These are phyloP conservation scores for Neonectria neomacrospora DNA, from an alignment of 2,329 filamentous ascomycete species.

Conservation along the genomic window DNA sequence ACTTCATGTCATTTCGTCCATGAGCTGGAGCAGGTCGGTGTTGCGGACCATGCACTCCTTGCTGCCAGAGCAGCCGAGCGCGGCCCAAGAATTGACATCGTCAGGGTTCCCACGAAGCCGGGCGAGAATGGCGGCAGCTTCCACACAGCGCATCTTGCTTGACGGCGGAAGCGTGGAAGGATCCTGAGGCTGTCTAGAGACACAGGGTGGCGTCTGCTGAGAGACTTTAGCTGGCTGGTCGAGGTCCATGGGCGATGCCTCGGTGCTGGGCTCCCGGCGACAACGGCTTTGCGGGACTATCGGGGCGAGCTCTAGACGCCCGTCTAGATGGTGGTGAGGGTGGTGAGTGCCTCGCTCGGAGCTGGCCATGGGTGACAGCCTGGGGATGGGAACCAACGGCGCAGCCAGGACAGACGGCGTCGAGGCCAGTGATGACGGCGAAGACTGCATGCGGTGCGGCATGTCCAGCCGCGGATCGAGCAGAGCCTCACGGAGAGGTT, in stretches of 20 bases:
- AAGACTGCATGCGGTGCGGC: slow-evolving; percentile 9
- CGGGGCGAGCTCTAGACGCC: neutral
- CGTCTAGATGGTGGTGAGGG: slow-evolving; percentile 7
- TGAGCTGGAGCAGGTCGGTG: slow-evolving; percentile 48
- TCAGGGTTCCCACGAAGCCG: slow-evolving; percentile 52
- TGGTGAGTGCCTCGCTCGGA: slow-evolving; percentile 8
- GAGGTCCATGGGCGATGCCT: slow-evolving; percentile 5
- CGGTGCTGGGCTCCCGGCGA: neutral
- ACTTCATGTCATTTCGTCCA: slow-evolving; percentile 44
- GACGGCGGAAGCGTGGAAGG: slow-evolving; percentile 1
- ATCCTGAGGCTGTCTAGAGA: neutral
- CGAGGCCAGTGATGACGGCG: slow-evolving; percentile 11
- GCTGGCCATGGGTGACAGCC: neutral
- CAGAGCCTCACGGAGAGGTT: slow-evolving; percentile 13
- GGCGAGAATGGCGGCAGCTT: slow-evolving; percentile 50
- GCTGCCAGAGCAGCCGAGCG: slow-evolving; percentile 45
- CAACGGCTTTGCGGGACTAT: neutral
- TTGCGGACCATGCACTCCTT: slow-evolving; percentile 50
- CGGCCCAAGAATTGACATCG: slow-evolving; percentile 39
- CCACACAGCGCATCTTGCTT: slow-evolving; percentile 43
- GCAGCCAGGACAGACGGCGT: slow-evolving; percentile 10
- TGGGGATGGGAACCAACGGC: slow-evolving; percentile 6
- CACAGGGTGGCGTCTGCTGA: neutral
- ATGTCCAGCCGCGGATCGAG: slow-evolving; percentile 19
- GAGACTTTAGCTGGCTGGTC: slow-evolving; percentile 4